A percentile compares a stretch with the other conserved stretches of the same genome.
Conservation (phyloP, 352 stramenopile species). For the Pythium aquatile region DNA sequence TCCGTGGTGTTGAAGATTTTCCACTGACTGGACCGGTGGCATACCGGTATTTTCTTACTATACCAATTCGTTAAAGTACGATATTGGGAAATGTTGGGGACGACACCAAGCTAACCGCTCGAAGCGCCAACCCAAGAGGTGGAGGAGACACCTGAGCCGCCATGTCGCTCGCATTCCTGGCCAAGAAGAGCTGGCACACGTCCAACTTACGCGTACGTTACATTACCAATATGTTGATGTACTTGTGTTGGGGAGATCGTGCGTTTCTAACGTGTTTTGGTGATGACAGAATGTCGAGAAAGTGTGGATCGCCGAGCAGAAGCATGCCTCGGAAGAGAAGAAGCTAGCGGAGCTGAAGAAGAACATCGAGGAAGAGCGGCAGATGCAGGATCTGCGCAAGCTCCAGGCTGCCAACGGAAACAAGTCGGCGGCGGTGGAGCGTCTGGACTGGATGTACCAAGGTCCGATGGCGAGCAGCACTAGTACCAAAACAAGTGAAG, state of each 20-base stretch:
- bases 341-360: slow-evolving; percentile 94
- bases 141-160: slow-evolving; percentile 8
- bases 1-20: slow-evolving; percentile 12
- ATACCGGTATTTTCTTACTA: not conserved
- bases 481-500: slow-evolving; percentile 60
- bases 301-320: slow-evolving; percentile 96
- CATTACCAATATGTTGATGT: not conserved
- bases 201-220: slow-evolving; percentile 88
- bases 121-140: not conserved
- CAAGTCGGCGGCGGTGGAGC: slow-evolving; percentile 78
- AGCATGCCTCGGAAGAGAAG: slow-evolving; percentile 90
- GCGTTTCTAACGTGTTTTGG: slow-evolving; percentile 5
- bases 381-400: slow-evolving; percentile 93
- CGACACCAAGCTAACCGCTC: not conserved
- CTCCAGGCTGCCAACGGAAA: slow-evolving; percentile 86
- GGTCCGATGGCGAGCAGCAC: slow-evolving; percentile 69
- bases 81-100: not conserved
- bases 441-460: slow-evolving; percentile 97
- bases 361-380: slow-evolving; percentile 95
- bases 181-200: slow-evolving; percentile 98
- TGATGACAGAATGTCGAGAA: slow-evolving; percentile 94
- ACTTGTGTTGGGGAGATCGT: not conserved
- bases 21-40: not conserved
- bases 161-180: slow-evolving; percentile 92
- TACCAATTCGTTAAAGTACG: not conserved